Evolutionary conservation across 2,329 filamentous ascomycete species (phyloP), one percentile per base, ranked within the genome.

Genomic region (Aciculosporium take): DNA sequence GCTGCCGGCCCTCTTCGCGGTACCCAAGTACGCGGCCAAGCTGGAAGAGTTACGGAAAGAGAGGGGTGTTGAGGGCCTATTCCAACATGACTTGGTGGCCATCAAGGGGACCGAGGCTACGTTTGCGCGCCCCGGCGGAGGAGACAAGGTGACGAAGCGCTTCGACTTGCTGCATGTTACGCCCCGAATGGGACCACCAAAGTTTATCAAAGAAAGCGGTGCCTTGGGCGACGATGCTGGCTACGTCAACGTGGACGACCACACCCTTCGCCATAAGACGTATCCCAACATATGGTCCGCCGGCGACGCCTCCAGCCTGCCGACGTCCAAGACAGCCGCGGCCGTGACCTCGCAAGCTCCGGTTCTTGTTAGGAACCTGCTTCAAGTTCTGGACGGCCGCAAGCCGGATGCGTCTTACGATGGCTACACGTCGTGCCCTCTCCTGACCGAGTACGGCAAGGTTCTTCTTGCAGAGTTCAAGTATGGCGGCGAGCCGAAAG

Each of bases 391-490:
- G 39, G 64, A 72, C 13, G 69, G 67, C 27, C 65, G 67, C 49
- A 53, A 61, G 8, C 56, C 59, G 0, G 58, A 68, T 17, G 60
- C 61, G 0, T 48, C 47, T 1, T 74, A 74, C 42, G 69, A 74
- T 45, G 71, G 71, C 2, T 74, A 74, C 55, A 71, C 71, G 4
- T 73, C 69, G 0, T 74, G 71, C 50, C 71, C 71, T 5, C 60
- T 74, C 2, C 34, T 65, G 44, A 74, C 69, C 2, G 65, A 76
- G 48, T 74, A 78, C 46, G 71, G 72, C 44, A 78, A 79, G 59
- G 72, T 80, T 1, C 60, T 80, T 17, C 67, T 80, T 7, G 74
- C 74, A 0, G 76, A 80, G 55, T 80, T 80, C 62, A 78, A 74
- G 59, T 80, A 80, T 46, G 75, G 71, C 2, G 73, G 71, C 7